Base-by-base conservation (phyloP, 2,329 filamentous ascomycete species). In the Teratosphaeria zuluensis region DNA sequence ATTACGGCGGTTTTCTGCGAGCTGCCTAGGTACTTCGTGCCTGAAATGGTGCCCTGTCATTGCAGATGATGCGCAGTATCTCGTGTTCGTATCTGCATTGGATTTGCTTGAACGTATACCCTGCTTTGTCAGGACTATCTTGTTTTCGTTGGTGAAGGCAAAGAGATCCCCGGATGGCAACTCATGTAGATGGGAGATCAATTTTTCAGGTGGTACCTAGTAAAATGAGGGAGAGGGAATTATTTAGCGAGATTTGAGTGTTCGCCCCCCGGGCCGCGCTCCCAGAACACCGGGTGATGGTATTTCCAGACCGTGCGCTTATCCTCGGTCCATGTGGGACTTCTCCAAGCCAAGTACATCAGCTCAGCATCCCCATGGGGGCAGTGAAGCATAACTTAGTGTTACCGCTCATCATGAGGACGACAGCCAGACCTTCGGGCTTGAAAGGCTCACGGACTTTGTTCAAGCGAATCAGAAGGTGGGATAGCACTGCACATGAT, bases 401-500 rank as follows among this genome's bases (percentile, higher is more conserved):
- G 42, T 48, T 1, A 21, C n/a, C 16, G n/a, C 9, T n/a, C 30
- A 53, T 21, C 56, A 68, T 69, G 67, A 63, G 61, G n/a, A 62
- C 64, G 1, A 56, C 63, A 21, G 55, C 64, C 30, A 61, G 63
- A 52, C 54, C 63, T 19, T 64, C 63, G 52, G 65, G 62, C 33
- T 57, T 67, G 2, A 56, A 63, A 16, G 60, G 59, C 33, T 38
- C 66, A 32, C 59, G 60, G 12, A 61, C 59, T 51, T 57, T 64
- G n/a, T 54, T 61, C 8, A 61, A 61, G 56, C 60, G 59, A 57
- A 58, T 57, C 24, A 55, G 60, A 32, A 62, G 66, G 62, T 66
- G 62, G 61, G 65, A 65, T 35, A 57, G 52, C n/a, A 65, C 65
- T 35, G 61, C 63, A 58, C 54, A 62, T 57, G 42, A 24, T 2